Percentiles rank a stretch among this genome's conserved stretches.
phyloP scores from a whole-genome alignment of 176 grass and related monocot species.

The Cenchrus americanus region DNA sequence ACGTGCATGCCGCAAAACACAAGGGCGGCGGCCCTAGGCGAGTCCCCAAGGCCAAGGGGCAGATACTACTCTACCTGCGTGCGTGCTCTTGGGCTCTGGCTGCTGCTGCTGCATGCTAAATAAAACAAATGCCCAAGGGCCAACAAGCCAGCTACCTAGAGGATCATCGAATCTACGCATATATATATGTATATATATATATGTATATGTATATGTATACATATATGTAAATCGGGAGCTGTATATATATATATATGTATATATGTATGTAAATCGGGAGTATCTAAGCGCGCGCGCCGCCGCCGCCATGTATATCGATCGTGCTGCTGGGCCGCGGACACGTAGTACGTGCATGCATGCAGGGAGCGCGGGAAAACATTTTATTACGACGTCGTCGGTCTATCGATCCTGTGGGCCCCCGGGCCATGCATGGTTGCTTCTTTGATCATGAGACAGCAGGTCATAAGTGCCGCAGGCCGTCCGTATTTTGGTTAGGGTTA shows the following conservation, averaged over 20 bases:
- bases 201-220: background rate
- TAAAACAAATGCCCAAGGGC: constrained; percentile 36
- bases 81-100: too few relatives aligned
- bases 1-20: constrained; percentile 7
- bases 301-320: too few relatives aligned
- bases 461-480: too few relatives aligned
- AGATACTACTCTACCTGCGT: background rate
- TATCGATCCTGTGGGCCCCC: background rate
- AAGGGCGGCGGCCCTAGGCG: background rate
- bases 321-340: background rate
- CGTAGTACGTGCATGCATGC: background rate
- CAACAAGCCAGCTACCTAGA: background rate
- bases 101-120: background rate
- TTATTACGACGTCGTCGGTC: background rate
- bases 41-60: background rate
- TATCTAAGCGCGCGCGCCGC: too few relatives aligned
- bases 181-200: background rate
- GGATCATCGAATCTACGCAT: background rate
- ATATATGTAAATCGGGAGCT: background rate
- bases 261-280: too few relatives aligned
- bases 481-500: too few relatives aligned
- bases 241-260: too few relatives aligned
- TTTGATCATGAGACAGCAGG: too few relatives aligned
- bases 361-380: background rate
- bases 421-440: too few relatives aligned